These are phyloP conservation scores for Ceratocystis ficicola DNA, from an alignment of 2,329 filamentous ascomycete genomes.

Conservation along the genomic window DNA sequence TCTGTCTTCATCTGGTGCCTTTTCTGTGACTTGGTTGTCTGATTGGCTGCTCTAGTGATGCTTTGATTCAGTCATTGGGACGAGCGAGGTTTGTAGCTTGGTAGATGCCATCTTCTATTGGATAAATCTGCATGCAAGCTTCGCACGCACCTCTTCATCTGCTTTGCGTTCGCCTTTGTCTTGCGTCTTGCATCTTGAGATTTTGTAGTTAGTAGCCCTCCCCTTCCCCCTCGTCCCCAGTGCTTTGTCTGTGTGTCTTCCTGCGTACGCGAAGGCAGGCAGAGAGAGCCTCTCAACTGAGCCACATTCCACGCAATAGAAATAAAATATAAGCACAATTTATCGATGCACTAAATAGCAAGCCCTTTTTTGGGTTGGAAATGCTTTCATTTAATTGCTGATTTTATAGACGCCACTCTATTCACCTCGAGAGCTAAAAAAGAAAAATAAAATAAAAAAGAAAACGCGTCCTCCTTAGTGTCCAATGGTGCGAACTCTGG, in stretches of 20 bases:
- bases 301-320: not conserved
- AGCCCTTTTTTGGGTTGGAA: not conserved
- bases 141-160: not conserved
- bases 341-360: not conserved
- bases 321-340: not conserved
- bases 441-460: not conserved
- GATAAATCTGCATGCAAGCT: not conserved
- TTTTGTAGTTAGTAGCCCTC: not conserved
- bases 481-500: no score
- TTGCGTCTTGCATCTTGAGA: no score
- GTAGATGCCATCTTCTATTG: no score
- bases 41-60: no score
- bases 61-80: no score
- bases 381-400: not conserved
- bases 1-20: no score
- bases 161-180: no score
- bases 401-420: not conserved
- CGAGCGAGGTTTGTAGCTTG: no score
- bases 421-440: no score
- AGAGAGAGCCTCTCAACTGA: not conserved
- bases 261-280: not conserved
- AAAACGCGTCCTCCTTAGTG: not conserved
- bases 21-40: no score
- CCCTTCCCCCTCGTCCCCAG: not conserved
- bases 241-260: conserved; percentile 2